These are phyloP conservation scores for Barnettozyma salicaria DNA, from an alignment of 805 yeast species.

Conservation along the genomic window DNA sequence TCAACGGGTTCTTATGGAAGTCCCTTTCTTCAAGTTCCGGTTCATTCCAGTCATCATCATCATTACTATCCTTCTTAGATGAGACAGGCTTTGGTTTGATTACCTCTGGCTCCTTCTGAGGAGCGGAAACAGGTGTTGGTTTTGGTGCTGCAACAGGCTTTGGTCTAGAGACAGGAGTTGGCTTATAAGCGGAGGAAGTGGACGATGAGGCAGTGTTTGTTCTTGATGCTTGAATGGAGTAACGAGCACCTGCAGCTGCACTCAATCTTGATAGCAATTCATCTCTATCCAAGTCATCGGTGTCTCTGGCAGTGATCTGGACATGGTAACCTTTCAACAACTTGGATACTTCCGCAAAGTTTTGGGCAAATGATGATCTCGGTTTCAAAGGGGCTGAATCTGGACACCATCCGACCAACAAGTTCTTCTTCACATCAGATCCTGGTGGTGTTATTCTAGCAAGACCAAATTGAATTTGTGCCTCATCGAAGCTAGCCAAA, in stretches of 20 bases:
- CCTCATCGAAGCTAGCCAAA: slow-evolving; percentile 75
- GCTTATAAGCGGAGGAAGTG: slow-evolving; percentile 24
- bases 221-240: slow-evolving; percentile 52
- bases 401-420: slow-evolving; percentile 94
- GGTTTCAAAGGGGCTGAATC: slow-evolving; percentile 84
- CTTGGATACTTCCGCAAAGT: slow-evolving; percentile 69
- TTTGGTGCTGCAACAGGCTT: slow-evolving; percentile 24
- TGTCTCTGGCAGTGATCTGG: slow-evolving; percentile 93
- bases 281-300: slow-evolving; percentile 77
- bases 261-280: slow-evolving; percentile 72
- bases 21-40: slow-evolving; percentile 44
- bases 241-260: slow-evolving; percentile 94
- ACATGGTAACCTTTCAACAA: slow-evolving; percentile 82
- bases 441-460: slow-evolving; percentile 85
- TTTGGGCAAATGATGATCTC: slow-evolving; percentile 69
- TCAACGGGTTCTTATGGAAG: slow-evolving; percentile 40
- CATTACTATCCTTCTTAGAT: slow-evolving; percentile 14
- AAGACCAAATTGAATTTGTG: slow-evolving; percentile 85
- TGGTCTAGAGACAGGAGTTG: slow-evolving; percentile 21
- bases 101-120: slow-evolving; percentile 20
- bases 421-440: slow-evolving; percentile 80
- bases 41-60: slow-evolving; percentile 40
- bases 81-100: slow-evolving; percentile 19
- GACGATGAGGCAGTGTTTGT: slow-evolving; percentile 28
- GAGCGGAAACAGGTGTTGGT: too few relatives aligned